Conservation (phyloP, 176 grass and related monocot genomes). For the Coix lacrymajobi region DNA sequence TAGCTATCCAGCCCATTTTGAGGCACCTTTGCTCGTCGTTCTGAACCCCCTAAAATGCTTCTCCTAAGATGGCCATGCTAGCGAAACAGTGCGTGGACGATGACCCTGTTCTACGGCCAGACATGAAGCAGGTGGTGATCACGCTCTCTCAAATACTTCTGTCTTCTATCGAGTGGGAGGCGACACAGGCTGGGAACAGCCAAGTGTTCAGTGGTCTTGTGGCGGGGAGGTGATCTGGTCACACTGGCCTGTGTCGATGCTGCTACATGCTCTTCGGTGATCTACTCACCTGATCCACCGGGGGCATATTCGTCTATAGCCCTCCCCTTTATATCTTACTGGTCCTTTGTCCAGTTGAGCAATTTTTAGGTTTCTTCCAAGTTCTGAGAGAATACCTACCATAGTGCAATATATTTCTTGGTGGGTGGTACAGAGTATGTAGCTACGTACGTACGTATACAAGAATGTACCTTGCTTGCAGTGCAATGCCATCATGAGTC, state of each 20-base stretch:
- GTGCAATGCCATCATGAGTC: too few species aligned
- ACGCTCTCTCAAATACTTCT: constrained; percentile 91
- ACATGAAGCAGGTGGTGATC: constrained; percentile 99
- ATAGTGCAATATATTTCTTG: constrained; percentile 8
- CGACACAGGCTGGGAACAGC: constrained; percentile 77
- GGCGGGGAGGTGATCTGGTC: constrained; percentile 67
- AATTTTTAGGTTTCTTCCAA: constrained; percentile 5
- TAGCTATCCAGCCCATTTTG: constrained; percentile 7
- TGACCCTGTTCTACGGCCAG: constrained; percentile 84
- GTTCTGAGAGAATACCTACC: constrained; percentile 3
- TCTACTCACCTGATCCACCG: not conserved
- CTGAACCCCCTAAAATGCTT: not conserved
- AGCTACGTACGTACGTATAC: too few species aligned
- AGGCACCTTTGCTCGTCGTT: not conserved
- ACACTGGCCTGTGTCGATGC: not conserved
- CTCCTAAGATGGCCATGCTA: constrained; percentile 72
- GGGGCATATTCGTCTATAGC: not conserved
- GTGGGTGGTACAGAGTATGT: too few species aligned
- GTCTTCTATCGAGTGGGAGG: constrained; percentile 94
- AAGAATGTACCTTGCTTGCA: too few species aligned
- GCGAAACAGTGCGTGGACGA: constrained; percentile 94
- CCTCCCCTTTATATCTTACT: not conserved
- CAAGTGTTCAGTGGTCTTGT: constrained; percentile 98
- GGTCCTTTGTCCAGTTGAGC: constrained; percentile 32
- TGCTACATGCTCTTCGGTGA: constrained; percentile 5